Conservation (phyloP, 2,329 filamentous ascomycete species). For the Geosmithia morbida region DNA sequence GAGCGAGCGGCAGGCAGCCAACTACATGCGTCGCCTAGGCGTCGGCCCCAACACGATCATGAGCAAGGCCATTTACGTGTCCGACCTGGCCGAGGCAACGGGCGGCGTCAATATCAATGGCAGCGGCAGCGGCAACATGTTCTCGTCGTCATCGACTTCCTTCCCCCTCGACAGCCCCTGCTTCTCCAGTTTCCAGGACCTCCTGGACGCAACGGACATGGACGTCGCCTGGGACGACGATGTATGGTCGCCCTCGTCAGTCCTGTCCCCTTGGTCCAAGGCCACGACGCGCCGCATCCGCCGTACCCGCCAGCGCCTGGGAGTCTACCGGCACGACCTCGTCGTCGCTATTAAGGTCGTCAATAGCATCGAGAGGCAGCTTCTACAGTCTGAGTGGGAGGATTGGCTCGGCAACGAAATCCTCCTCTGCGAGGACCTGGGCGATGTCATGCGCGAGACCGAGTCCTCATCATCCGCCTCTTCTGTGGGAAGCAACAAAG, state of each 20-base stretch:
- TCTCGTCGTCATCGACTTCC: neutral
- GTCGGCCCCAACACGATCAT: slow-evolving; percentile 67
- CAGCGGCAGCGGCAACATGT: slow-evolving; percentile 4
- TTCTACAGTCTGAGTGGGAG: slow-evolving; percentile 81
- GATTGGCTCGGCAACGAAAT: slow-evolving; percentile 79
- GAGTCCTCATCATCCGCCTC: slow-evolving; percentile 5
- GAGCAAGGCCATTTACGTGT: slow-evolving; percentile 73
- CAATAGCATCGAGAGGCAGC: slow-evolving; percentile 77
- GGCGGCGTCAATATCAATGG: slow-evolving; percentile 10
- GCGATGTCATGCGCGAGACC: slow-evolving; percentile 22
- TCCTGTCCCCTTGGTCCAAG: slow-evolving; percentile 32
- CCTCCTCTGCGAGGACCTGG: slow-evolving; percentile 53
- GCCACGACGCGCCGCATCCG: slow-evolving; percentile 52
- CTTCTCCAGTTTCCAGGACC: slow-evolving; percentile 46
- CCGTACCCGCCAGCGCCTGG: slow-evolving; percentile 70
- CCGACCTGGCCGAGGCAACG: slow-evolving; percentile 58
- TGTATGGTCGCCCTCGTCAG: slow-evolving; percentile 10
- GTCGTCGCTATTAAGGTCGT: slow-evolving; percentile 82
- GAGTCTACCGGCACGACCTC: slow-evolving; percentile 75
- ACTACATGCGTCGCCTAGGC: slow-evolving; percentile 71
- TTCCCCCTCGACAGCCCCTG: slow-evolving; percentile 37
- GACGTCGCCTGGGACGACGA: slow-evolving; percentile 34
- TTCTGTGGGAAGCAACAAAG: slow-evolving; percentile 5
- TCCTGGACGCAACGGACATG: slow-evolving; percentile 42
- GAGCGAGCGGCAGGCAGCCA: slow-evolving; percentile 64